A percentile compares a stretch with the other conserved stretches of the same genome.
Evolutionary conservation across 139 green algal genomes (phyloP).

Genomic region (Coelastrella sp.): DNA sequence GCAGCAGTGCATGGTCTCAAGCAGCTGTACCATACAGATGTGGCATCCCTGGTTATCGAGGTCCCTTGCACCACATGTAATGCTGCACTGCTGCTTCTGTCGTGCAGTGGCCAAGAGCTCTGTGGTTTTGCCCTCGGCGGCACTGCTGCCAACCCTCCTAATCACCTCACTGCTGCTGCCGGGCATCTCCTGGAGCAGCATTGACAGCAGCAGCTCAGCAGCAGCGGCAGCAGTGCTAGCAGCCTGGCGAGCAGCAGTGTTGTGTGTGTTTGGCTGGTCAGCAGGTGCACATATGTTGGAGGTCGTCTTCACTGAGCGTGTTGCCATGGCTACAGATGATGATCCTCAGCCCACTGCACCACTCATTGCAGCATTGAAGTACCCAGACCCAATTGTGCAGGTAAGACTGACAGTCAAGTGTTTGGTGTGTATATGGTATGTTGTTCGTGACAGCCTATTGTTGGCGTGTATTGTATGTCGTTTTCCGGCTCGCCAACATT

Average conservation of each 20-base stretch:
- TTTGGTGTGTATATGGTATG: neutral
- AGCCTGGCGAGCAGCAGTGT: neutral
- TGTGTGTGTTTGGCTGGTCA: conserved; percentile 32
- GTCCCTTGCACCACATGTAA: too few relatives aligned
- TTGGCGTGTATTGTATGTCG: too few relatives aligned
- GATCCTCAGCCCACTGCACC: conserved; percentile 11
- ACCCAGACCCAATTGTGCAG: conserved; percentile 44
- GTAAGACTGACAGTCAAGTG: neutral
- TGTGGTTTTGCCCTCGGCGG: conserved; percentile 2
- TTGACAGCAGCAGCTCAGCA: neutral
- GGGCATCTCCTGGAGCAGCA: too few relatives aligned
- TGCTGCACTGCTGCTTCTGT: too few relatives aligned
- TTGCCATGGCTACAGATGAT: conserved; percentile 52
- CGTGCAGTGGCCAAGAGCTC: neutral
- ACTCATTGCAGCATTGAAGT: conserved; percentile 40
- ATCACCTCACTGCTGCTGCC: neutral
- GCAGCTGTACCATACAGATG: too few relatives aligned
- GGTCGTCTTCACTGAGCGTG: conserved; percentile 59
- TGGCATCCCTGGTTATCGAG: too few relatives aligned
- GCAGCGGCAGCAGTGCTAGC: neutral
- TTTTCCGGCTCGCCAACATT: too few relatives aligned
- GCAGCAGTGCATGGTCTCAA: too few relatives aligned
- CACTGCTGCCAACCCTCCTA: neutral
- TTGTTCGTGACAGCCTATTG: too few relatives aligned
- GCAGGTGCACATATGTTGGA: conserved; percentile 43